A percentile compares a stretch with the other conserved stretches of the same genome.
phyloP scores from a whole-genome alignment of 345 rosid genomes.

The Brassica incana region DNA sequence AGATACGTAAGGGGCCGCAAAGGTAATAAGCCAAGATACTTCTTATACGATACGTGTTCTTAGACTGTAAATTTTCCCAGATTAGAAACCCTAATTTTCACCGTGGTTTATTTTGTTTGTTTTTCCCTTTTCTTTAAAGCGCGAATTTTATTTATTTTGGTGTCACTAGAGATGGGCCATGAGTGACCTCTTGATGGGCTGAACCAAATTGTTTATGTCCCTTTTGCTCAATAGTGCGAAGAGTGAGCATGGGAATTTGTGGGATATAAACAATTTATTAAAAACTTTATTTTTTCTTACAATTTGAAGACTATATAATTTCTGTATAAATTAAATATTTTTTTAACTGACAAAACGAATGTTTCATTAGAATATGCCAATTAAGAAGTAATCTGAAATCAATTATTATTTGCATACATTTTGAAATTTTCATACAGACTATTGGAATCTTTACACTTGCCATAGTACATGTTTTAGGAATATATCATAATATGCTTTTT shows the following conservation, averaged over 20 bases:
- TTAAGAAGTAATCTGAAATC: background rate
- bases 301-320: too few relatives aligned
- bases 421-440: background rate
- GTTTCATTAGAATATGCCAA: background rate
- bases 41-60: background rate
- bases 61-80: constrained; percentile 5
- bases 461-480: background rate
- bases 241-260: too few relatives aligned
- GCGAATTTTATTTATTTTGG: background rate
- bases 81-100: constrained; percentile 38
- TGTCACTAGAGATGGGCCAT: constrained; percentile 20
- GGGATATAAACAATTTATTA: too few relatives aligned
- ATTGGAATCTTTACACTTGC: background rate
- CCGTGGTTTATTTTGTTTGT: constrained; percentile 3
- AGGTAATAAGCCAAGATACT: background rate
- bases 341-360: background rate
- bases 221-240: background rate
- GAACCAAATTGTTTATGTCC: background rate
- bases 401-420: background rate
- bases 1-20: background rate
- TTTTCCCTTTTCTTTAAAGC: background rate
- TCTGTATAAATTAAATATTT: too few relatives aligned
- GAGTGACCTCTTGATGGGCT: constrained; percentile 28
- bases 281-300: too few relatives aligned
- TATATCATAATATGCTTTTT: constrained; percentile 13